A percentile compares a stretch with the other conserved stretches of the same genome.
Conservation (phyloP, 2,329 filamentous ascomycete genomes). For the Neofusicoccum kwambonambiense region DNA sequence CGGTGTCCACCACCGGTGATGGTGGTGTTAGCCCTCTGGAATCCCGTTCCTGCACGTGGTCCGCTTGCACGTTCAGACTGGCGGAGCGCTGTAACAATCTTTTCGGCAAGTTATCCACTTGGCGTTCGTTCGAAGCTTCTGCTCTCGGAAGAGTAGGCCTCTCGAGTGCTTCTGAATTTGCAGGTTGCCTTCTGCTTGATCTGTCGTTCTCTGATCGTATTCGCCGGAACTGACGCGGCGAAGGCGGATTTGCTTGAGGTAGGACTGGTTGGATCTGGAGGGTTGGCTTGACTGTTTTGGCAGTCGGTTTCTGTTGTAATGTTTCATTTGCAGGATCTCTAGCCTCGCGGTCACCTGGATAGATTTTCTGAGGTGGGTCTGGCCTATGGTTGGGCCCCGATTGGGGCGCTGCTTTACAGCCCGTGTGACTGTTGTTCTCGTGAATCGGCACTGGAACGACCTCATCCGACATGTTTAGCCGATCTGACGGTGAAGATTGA, state of each 20-base stretch:
- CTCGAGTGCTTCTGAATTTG: background rate
- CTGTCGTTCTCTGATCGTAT: constrained; percentile 18
- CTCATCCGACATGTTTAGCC: background rate
- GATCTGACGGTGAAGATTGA: background rate
- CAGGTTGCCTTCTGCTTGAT: background rate
- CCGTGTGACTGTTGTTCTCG: background rate
- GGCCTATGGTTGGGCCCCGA: background rate
- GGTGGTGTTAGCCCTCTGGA: constrained; percentile 39
- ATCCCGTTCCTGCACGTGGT: constrained; percentile 1
- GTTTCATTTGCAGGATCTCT: constrained; percentile 14
- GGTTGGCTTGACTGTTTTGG: background rate
- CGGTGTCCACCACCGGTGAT: constrained; percentile 47
- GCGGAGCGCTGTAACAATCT: background rate
- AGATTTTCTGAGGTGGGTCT: constrained; percentile 26
- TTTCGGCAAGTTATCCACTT: background rate
- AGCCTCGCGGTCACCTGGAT: constrained; percentile 31
- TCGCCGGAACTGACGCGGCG: constrained; percentile 13
- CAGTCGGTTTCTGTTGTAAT: background rate
- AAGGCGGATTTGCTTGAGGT: background rate
- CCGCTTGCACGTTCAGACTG: background rate
- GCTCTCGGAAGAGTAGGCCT: background rate
- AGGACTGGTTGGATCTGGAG: background rate
- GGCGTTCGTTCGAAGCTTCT: background rate
- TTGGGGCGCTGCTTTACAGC: background rate
- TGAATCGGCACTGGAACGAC: background rate